Base-by-base conservation (phyloP, 1,284 basidiomycete species). In the Cystobasidium sp. region DNA sequence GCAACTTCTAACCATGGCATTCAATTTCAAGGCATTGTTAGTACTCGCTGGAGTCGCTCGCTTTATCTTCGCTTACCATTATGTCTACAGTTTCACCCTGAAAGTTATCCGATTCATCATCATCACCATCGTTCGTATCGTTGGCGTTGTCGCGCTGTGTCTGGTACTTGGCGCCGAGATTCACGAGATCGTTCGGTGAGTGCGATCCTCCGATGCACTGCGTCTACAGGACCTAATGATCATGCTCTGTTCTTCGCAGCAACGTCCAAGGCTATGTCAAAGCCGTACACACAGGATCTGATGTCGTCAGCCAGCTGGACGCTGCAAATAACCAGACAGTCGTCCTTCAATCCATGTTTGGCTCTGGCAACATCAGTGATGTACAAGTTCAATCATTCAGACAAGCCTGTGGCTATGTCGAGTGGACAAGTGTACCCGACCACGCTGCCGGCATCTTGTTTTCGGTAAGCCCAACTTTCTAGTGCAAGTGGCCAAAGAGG, bases 111-210 rank as follows among this genome's bases (percentile, higher is more conserved):
- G 83, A 53, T 95, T 94, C 84, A 86, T 92, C 78, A 86, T 85
- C 74, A 87, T 95, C 80, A 95, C 95, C 81, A 84, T 84, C 78
- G 84, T 93, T 78, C 90, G 93, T 61, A 84, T 85, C 16, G 82
- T 96, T 75, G 92, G 91, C 81, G 87, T 94, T 81, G 82, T 94
- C 77, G 86, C 88, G 6, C 87, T 94, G 62, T 81, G 92, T 58
- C 80, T 86, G 24, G 83, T 93, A 5, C 89, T 94, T 76, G 83
- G 89, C 1, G 90, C 90, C 77, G 93, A 89, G 79, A 88, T 94
- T 76, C 83, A 90, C 66, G 89, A 90, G 39, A 87, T 95, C 83
- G 91, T 89, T 59, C 86, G 88, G 84, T 84, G 68, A 79, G 83
- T 52, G 12, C 1, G 22, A 6, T 16, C 41, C 20, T 31, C 10